Conservation (phyloP, 2,329 filamentous ascomycete species). For the Aureobasidium sp. region DNA sequence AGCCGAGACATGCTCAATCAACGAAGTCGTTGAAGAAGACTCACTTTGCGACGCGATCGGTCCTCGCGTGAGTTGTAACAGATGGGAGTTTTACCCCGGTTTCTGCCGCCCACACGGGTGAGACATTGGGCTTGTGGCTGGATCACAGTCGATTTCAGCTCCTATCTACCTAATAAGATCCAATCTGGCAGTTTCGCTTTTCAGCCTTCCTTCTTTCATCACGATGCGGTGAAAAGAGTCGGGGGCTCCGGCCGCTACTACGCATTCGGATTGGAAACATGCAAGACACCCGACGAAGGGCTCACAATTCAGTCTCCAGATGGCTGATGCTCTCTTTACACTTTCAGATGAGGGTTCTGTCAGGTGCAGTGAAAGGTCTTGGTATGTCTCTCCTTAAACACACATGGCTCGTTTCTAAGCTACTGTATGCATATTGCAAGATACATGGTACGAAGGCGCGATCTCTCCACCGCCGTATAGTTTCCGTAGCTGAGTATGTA, state of each 20-base stretch:
- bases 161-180: neutral
- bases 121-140: constrained; percentile 1
- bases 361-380: neutral
- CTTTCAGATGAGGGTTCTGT: neutral
- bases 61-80: neutral
- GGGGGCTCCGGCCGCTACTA: no score
- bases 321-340: neutral
- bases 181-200: neutral
- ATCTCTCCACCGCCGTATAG: neutral
- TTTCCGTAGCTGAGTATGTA: neutral
- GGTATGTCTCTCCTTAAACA: neutral
- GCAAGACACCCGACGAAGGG: neutral
- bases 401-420: neutral
- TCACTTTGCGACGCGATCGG: neutral
- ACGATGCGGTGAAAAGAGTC: neutral
- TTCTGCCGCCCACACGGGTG: neutral
- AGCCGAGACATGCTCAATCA: neutral
- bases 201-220: neutral
- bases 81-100: neutral
- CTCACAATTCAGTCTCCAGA: no score
- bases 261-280: no score
- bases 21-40: neutral
- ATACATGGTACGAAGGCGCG: neutral
- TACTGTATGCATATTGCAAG: neutral
- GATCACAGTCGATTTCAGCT: neutral